A percentile compares a stretch with the other conserved stretches of the same genome.
Conservation (phyloP, 768 basidiomycete species). For the Butyriboletus loyo region DNA sequence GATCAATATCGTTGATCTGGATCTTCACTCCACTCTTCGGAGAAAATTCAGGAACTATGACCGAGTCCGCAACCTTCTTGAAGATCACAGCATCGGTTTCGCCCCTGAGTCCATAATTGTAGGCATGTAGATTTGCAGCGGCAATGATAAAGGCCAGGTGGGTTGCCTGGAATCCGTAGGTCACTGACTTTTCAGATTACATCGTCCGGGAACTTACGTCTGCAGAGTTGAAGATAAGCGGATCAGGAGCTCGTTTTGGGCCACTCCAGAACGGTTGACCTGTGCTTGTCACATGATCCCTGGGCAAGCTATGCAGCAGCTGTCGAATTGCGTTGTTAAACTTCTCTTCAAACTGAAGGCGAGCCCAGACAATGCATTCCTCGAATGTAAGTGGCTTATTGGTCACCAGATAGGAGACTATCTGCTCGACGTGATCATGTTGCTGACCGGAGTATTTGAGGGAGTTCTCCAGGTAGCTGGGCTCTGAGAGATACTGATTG, state of each 20-base stretch:
- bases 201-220: constrained; percentile 56
- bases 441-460: constrained; percentile 92
- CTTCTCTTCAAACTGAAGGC: constrained; percentile 90
- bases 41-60: constrained; percentile 89
- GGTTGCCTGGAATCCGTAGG: constrained; percentile 50
- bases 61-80: constrained; percentile 78
- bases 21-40: constrained; percentile 91
- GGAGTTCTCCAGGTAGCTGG: constrained; percentile 89
- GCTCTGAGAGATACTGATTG: constrained; percentile 95
- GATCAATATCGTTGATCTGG: constrained; percentile 91
- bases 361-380: constrained; percentile 96
- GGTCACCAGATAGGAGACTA: constrained; percentile 84
- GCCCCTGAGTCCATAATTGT: constrained; percentile 95
- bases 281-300: constrained; percentile 85
- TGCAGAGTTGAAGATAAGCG: constrained; percentile 79
- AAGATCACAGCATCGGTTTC: constrained; percentile 76
- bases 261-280: constrained; percentile 99
- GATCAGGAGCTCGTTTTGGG: constrained; percentile 94
- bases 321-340: constrained; percentile 94
- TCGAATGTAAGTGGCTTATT: constrained; percentile 94
- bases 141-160: constrained; percentile 90
- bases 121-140: constrained; percentile 94
- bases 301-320: constrained; percentile 89
- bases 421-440: constrained; percentile 84
- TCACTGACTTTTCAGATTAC: constrained; percentile 8